phyloP scores from a whole-genome alignment of 495 filamentous ascomycete genomes.

The Jackrogersella minutella region DNA sequence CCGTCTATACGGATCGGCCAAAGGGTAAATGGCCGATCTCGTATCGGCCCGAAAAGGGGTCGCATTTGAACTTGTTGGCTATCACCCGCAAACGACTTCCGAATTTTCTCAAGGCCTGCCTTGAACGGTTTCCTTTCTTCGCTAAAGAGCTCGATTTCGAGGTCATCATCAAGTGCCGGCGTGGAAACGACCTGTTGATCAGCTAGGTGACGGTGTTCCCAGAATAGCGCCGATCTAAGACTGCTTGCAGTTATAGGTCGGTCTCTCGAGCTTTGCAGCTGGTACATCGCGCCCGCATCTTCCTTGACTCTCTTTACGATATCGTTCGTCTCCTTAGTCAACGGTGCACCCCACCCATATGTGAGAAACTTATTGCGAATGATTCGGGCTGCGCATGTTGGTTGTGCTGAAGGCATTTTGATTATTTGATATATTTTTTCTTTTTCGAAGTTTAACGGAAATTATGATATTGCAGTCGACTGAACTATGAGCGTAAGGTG shows the following conservation, averaged over 20 bases:
- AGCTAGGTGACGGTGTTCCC: slow-evolving; percentile 37
- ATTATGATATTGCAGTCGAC: too few relatives aligned
- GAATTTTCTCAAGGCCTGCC: slow-evolving; percentile 6
- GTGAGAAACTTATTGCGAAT: slow-evolving; percentile 25
- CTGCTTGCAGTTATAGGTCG: slow-evolving; percentile 10
- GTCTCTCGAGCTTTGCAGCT: slow-evolving; percentile 24
- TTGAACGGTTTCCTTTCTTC: neutral
- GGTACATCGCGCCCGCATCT: slow-evolving; percentile 29
- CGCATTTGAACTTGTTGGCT: slow-evolving; percentile 1
- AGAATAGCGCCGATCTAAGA: slow-evolving; percentile 32
- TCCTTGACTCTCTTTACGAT: slow-evolving; percentile 9
- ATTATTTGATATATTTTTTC: neutral
- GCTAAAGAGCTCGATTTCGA: slow-evolving; percentile 30
- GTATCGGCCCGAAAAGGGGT: slow-evolving; percentile 30
- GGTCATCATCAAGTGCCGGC: slow-evolving; percentile 20
- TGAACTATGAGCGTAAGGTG: too few relatives aligned
- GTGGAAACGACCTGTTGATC: slow-evolving; percentile 23
- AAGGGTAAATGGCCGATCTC: slow-evolving; percentile 29
- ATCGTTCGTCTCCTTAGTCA: slow-evolving; percentile 17
- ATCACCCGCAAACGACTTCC: neutral
- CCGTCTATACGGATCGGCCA: slow-evolving; percentile 20
- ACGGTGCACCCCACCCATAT: slow-evolving; percentile 38
- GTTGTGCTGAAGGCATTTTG: slow-evolving; percentile 25
- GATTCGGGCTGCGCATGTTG: slow-evolving; percentile 31
- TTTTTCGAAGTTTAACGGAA: too few relatives aligned